Evolutionary conservation across 805 yeast genomes (phyloP), one percentile per base, ranked within the genome.

Genomic region (Kluyveromyces wickerhamii): DNA sequence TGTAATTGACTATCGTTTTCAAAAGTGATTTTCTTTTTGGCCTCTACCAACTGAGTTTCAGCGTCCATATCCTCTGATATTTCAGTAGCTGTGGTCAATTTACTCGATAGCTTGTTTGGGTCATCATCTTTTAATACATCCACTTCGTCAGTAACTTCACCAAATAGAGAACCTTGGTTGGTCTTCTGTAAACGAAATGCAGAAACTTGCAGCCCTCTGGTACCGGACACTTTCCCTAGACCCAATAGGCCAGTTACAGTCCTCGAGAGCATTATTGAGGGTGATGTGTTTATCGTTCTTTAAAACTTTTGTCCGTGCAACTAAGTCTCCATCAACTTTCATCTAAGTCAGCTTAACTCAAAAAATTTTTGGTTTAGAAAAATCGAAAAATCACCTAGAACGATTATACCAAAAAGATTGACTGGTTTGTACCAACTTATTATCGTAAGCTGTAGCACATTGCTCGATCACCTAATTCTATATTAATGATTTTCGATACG

Each of bases 1-100:
- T 75, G 78, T 45, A 72, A 45, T 31, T 42, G 41, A 18, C 29
- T 45, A 46, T 64, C 68, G 34, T 56, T 61, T 4, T 51, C 45
- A 4, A 57, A 30, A 2, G 63, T 61, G 18, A 63, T 46, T n/a
- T 48, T 43, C n/a, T 40, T 35, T 12, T 44, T 50, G 7, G 39
- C 44, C 33, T 37, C 37, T 4, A 42, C 36, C 6, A 51, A 36
- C 33, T 51, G 55, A 7, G 48, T 35, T 13, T 11, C 4, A 30
- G 33, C 33, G 10, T 54, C 46, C 10, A 47, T 54, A 24, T 38
- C 43, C 1, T 42, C 42, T 5, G 40, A 23, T n/a, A 31, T 32
- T 32, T 46, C 52, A 10, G 42, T 32, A 16, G 43, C 41, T n/a
- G 44, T 42, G 8, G 51, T 35, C 43, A 49, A 40, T 32, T 48